Conservation (phyloP, 805 yeast genomes). For the Yamadazyma philogaea region DNA sequence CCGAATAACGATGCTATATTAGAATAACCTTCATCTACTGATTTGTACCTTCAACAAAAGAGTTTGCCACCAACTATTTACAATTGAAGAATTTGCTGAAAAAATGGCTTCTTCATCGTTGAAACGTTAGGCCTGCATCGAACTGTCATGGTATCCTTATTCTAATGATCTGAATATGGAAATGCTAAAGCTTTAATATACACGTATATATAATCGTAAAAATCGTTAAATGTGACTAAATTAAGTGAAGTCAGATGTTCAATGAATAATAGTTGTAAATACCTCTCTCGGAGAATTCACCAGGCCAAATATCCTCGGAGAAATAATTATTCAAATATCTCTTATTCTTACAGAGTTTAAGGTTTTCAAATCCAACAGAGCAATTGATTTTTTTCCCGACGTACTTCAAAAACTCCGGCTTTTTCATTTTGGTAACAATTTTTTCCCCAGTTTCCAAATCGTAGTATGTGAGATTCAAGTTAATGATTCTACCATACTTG, state of each 20-base stretch:
- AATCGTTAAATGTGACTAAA: constrained; percentile 2
- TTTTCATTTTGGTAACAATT: constrained; percentile 43
- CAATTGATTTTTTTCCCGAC: constrained; percentile 55
- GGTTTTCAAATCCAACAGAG: constrained; percentile 49
- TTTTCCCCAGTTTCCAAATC: constrained; percentile 65
- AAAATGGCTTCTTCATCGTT: background rate
- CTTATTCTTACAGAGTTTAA: constrained; percentile 31
- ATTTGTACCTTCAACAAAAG: too few relatives aligned
- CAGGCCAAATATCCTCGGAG: constrained; percentile 47
- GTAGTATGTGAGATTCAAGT: constrained; percentile 48
- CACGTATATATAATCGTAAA: constrained; percentile 2
- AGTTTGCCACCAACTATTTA: too few relatives aligned
- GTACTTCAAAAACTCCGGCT: constrained; percentile 50
- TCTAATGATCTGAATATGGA: too few relatives aligned
- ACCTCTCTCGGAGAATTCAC: constrained; percentile 50
- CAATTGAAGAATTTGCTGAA: background rate
- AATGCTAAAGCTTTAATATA: constrained; percentile 3
- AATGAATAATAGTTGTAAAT: constrained; percentile 57
- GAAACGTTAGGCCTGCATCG: too few relatives aligned
- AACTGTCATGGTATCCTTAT: too few relatives aligned
- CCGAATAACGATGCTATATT: too few relatives aligned
- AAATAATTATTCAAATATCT: constrained; percentile 26
- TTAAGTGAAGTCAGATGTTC: constrained; percentile 29
- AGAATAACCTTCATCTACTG: too few relatives aligned
- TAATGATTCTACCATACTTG: constrained; percentile 16